Conservation (phyloP, 2,329 filamentous ascomycete genomes). For the Penicillium sp. region DNA sequence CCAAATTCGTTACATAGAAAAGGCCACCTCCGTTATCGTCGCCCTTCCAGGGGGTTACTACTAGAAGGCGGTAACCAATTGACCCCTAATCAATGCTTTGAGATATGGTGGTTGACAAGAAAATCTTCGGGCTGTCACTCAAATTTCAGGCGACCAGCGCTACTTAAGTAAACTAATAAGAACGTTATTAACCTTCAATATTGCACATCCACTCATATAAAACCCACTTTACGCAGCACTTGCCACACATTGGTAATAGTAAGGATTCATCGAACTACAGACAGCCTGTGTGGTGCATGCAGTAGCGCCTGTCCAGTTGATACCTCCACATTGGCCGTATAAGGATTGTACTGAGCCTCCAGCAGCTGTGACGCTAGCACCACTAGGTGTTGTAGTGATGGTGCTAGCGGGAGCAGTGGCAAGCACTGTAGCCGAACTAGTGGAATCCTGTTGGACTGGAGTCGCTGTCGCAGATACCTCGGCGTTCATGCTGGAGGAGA, state of each 20-base stretch:
- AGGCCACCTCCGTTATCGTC: too few relatives aligned
- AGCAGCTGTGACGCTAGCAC: neutral
- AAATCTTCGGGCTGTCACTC: neutral
- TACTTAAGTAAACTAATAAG: neutral
- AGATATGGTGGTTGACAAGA: neutral
- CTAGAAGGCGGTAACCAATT: too few relatives aligned
- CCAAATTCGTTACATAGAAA: too few relatives aligned
- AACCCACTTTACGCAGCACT: constrained; percentile 3
- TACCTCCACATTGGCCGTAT: constrained; percentile 21
- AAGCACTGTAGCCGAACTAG: neutral
- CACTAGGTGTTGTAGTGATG: neutral
- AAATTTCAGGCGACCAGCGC: neutral
- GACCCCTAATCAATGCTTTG: neutral
- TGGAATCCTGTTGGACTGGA: neutral
- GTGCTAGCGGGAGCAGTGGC: neutral
- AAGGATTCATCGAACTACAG: constrained; percentile 17
- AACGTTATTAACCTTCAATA: neutral
- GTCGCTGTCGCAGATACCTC: neutral
- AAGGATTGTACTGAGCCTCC: constrained; percentile 14
- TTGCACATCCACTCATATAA: neutral
- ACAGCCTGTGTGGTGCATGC: constrained; percentile 12
- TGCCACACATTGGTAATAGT: constrained; percentile 20
- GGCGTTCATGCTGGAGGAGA: neutral
- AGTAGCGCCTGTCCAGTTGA: constrained; percentile 15
- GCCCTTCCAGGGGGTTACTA: too few relatives aligned